These are phyloP conservation scores for Salix udensis DNA, from an alignment of 345 rosid genomes.

Conservation along the genomic window DNA sequence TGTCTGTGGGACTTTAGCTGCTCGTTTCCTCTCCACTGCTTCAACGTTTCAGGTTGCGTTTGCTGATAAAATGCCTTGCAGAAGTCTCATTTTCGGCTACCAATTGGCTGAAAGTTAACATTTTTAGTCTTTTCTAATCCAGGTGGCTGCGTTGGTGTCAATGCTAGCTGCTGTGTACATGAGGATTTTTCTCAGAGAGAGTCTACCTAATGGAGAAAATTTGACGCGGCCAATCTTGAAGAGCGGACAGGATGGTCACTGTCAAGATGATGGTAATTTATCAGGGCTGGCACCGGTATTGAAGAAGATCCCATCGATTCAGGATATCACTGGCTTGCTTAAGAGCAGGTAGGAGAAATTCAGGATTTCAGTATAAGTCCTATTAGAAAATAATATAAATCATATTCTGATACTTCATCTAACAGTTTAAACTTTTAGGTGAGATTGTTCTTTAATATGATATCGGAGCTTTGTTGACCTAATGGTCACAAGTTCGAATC, in stretches of 20 bases:
- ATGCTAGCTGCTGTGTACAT: slow-evolving; percentile 62
- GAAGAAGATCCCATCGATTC: slow-evolving; percentile 56
- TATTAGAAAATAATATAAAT: no score
- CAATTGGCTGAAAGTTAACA: neutral
- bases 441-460: no score
- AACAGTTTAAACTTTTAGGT: no score
- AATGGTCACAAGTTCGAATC: no score
- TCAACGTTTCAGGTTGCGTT: slow-evolving; percentile 54
- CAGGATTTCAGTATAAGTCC: neutral
- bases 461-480: no score
- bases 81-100: neutral
- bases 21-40: slow-evolving; percentile 66
- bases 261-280: slow-evolving; percentile 21
- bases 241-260: slow-evolving; percentile 12
- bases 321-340: slow-evolving; percentile 47
- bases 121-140: neutral
- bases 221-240: slow-evolving; percentile 50
- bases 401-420: fast-evolving
- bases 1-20: slow-evolving; percentile 56
- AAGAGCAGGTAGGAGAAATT: slow-evolving; percentile 46
- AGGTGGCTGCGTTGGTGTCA: slow-evolving; percentile 59
- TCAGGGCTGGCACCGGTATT: neutral
- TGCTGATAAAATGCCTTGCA: neutral
- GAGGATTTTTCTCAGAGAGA: slow-evolving; percentile 76
- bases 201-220: slow-evolving; percentile 13